Conservation (phyloP, 2,329 filamentous ascomycete species). For the Zymoseptoria pseudotritici region DNA sequence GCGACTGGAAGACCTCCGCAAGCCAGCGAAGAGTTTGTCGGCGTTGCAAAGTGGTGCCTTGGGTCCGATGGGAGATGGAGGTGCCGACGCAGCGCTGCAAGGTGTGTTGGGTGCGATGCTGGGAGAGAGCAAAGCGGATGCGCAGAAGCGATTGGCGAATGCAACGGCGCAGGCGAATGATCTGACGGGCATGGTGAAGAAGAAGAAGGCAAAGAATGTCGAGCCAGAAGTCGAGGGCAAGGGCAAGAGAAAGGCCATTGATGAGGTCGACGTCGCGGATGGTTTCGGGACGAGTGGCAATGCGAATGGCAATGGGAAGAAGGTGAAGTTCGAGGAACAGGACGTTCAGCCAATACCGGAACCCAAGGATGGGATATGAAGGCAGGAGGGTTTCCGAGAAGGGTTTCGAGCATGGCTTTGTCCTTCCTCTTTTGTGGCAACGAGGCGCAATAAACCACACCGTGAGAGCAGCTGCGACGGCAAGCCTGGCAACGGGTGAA, state of each 20-base stretch:
- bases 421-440: too few relatives aligned
- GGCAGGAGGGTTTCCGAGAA: neutral
- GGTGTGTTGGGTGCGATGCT: constrained; percentile 58
- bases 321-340: constrained; percentile 20
- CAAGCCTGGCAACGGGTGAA: too few relatives aligned
- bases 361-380: neutral
- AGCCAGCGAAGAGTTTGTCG: constrained; percentile 53
- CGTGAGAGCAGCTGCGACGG: too few relatives aligned
- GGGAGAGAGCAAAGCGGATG: constrained; percentile 54
- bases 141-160: constrained; percentile 60
- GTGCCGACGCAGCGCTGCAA: constrained; percentile 39
- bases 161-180: constrained; percentile 69
- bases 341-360: neutral
- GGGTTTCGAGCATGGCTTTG: neutral
- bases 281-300: neutral
- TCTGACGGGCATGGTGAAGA: constrained; percentile 65
- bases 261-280: constrained; percentile 3
- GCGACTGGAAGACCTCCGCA: constrained; percentile 63
- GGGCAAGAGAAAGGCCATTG: constrained; percentile 25
- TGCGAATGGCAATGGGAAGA: constrained; percentile 18
- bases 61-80: constrained; percentile 42
- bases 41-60: constrained; percentile 29
- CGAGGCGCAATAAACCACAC: too few relatives aligned
- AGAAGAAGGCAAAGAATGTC: constrained; percentile 39
- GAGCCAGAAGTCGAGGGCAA: constrained; percentile 17